A percentile compares a stretch with the other conserved stretches of the same genome.
phyloP scores from a whole-genome alignment of 768 basidiomycete genomes.

The Mycena floridula region DNA sequence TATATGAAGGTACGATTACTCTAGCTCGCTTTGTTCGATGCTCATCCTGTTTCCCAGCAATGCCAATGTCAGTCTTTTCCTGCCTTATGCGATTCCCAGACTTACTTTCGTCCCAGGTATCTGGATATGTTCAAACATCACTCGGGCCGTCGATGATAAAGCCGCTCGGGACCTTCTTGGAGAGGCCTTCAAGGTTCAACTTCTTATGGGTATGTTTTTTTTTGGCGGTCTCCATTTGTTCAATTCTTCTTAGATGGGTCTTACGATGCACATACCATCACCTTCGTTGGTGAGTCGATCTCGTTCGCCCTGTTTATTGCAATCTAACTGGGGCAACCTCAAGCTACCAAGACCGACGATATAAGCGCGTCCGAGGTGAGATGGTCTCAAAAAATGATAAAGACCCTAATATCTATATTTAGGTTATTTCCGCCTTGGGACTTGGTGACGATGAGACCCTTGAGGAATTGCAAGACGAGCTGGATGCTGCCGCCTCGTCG shows the following conservation, averaged over 20 bases:
- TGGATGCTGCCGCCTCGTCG: slow-evolving; percentile 30
- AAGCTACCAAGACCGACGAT: slow-evolving; percentile 61
- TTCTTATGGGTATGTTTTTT: slow-evolving; percentile 46
- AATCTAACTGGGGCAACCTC: background rate
- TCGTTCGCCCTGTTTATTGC: background rate
- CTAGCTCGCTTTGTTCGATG: too few relatives aligned
- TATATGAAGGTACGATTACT: slow-evolving; percentile 62
- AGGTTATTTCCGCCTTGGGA: slow-evolving; percentile 42
- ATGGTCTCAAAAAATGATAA: too few relatives aligned
- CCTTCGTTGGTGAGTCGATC: slow-evolving; percentile 44
- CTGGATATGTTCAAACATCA: slow-evolving; percentile 65
- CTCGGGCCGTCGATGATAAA: slow-evolving; percentile 56
- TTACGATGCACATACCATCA: slow-evolving; percentile 53
- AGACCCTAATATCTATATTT: too few relatives aligned
- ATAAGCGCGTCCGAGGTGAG: slow-evolving; percentile 55
- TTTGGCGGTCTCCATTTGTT: slow-evolving; percentile 1
- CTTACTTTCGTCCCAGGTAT: too few relatives aligned
- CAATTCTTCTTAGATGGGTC: background rate
- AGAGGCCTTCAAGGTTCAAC: slow-evolving; percentile 56
- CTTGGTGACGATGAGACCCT: slow-evolving; percentile 49
- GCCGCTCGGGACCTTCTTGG: slow-evolving; percentile 60
- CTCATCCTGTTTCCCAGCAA: too few relatives aligned
- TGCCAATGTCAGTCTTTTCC: too few relatives aligned
- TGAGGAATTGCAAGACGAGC: slow-evolving; percentile 40
- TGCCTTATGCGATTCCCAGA: too few relatives aligned